Base-by-base conservation (phyloP, 2,329 filamentous ascomycete species). In the Aspergillus uvarum region DNA sequence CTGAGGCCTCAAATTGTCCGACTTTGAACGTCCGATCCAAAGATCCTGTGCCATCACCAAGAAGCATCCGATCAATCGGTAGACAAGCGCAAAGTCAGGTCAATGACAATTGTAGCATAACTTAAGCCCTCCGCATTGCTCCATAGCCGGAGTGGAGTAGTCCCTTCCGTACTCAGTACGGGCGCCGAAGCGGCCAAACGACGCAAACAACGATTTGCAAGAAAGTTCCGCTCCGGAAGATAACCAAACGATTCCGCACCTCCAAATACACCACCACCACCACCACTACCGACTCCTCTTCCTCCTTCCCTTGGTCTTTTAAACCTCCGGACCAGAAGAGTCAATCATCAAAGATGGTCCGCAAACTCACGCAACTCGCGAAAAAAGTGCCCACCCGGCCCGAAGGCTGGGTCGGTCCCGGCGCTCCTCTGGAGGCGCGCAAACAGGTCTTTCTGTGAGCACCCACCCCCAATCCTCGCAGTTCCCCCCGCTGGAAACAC, bases 401-500 rank as follows among this genome's bases (percentile, higher is more conserved):
- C 59, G 61, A 63, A 22, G 67, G 57, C 60, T 70, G 67, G 67
- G 24, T 68, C 16, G 54, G 60, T 49, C 68, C 64, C n/a, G 68
- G 59, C 47, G 68, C 68, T 55, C 70, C 72, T 47, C 63, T 68
- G 14, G 63, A 65, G 38, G 52, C 65, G 63, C 68, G 72, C 71
- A 78, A 66, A 82, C 82, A 24, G 83, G 81, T 72, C 80, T 84
- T 65, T 86, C 86, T 68, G 89, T 84, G 10, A 47, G 31, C 47
- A 5, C 44, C 12, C 47, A 47, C 5, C 19, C 32, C 24, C 29
- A 22, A 16, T 21, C 35, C n/a, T 29, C 35, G 16, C 31, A 35
- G 7, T 6, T 6, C 24, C 24, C 24, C 4, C 24, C 24, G 24
- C 24, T 24, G 24, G 24, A n/a, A 24, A 3, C 22, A 24, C 4